Evolutionary conservation across 106 monocot species (phyloP), one percentile per base, ranked within the genome.

Genomic region (Phalaenopsis equestris): DNA sequence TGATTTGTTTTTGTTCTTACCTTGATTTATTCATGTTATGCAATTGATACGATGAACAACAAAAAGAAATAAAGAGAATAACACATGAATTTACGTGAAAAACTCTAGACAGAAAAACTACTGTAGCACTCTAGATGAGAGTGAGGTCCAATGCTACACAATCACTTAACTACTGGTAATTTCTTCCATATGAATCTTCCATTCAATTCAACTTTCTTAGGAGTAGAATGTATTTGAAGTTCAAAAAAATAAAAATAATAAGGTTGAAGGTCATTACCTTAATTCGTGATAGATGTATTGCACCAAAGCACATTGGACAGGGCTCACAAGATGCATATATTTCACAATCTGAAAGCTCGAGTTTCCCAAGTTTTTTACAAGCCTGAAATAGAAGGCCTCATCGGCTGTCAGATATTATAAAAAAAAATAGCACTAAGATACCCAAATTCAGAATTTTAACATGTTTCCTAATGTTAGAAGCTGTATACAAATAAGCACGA

Each of bases 251-350:
- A 17, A 19, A 42, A 1, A 36, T 7, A 45, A 65, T 42, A n/a
- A 19, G 21, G 4, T 8, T 43, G 8, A n/a, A 80, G 8, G 15
- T 7, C n/a, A 47, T 21, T 17, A 92, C 92, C 91, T 92, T 95
- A n/a, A 95, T 84, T 42, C 92, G 79, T 43, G 92, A 89, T 38
- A 95, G 92, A 83, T 95, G 92, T 65, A 95, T 92, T 57, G 95
- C 95, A 72, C 95, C 95, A 77, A 95, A 95, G 83, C 95, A 92
- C 95, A 95, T 90, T 38, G 92, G 92, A 73, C 95, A 95, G 16
- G 95, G 95, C 56, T 95, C 95, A 42, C 95, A 95, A 17, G 95
- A 95, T 3, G 95, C 87, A 81, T 92, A 95, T 11, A 95, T 95
- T 82, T 95, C 95, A 42, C 95, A 95, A 48, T 95, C 95, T 36